phyloP scores from a whole-genome alignment of 768 basidiomycete genomes.

The Cubamyces sp. region DNA sequence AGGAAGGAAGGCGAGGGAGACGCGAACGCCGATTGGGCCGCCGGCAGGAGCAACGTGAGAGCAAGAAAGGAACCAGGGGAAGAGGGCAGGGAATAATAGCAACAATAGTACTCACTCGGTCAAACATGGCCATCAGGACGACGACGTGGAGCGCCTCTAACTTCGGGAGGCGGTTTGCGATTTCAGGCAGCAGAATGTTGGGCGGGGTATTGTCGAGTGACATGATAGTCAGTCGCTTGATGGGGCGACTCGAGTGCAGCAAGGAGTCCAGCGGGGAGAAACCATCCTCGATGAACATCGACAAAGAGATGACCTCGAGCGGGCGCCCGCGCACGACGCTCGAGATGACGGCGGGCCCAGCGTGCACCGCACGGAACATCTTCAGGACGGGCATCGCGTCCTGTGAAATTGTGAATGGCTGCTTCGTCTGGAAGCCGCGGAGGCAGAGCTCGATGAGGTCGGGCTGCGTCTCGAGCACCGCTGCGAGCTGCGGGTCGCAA shows the following conservation, averaged over 20 bases:
- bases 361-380: constrained; percentile 58
- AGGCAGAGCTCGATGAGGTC: constrained; percentile 56
- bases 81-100: neutral
- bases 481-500: constrained; percentile 50
- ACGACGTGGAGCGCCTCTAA: constrained; percentile 68
- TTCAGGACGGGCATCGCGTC: constrained; percentile 51
- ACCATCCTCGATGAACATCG: constrained; percentile 49
- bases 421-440: constrained; percentile 51
- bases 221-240: constrained; percentile 60
- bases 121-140: constrained; percentile 53
- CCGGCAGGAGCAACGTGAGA: neutral
- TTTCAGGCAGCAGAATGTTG: constrained; percentile 47
- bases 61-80: constrained; percentile 9
- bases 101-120: constrained; percentile 42
- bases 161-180: constrained; percentile 49
- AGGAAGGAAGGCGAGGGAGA: neutral
- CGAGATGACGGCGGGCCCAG: constrained; percentile 49
- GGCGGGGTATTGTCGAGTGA: constrained; percentile 55
- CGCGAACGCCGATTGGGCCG: neutral
- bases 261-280: constrained; percentile 50
- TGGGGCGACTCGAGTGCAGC: constrained; percentile 39
- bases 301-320: constrained; percentile 53
- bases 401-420: constrained; percentile 38
- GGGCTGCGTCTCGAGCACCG: constrained; percentile 55
- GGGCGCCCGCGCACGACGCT: constrained; percentile 52